Evolutionary conservation across 768 basidiomycete species (phyloP).

Genomic region (Amanita rubescens): DNA sequence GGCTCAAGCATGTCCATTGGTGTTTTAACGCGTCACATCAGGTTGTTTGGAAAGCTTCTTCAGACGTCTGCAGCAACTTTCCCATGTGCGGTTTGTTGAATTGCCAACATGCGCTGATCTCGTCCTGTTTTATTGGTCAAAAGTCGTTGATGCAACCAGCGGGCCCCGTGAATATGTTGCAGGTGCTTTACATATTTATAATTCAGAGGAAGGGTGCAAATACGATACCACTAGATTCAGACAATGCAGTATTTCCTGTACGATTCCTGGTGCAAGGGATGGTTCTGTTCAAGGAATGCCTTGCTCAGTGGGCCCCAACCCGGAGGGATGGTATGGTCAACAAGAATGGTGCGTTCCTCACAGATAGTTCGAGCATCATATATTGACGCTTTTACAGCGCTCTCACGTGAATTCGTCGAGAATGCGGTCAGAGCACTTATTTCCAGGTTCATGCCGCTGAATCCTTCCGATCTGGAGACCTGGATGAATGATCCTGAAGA

Average conservation of each 20-base stretch:
- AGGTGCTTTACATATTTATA: conserved; percentile 31
- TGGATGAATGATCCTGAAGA: conserved; percentile 92
- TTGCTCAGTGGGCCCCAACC: conserved; percentile 67
- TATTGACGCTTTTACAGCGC: conserved; percentile 29
- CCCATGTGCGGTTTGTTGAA: conserved; percentile 47
- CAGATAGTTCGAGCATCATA: neutral
- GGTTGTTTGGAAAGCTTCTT: conserved; percentile 76
- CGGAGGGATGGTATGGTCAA: conserved; percentile 55
- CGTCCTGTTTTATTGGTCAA: conserved; percentile 76
- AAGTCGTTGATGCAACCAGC: conserved; percentile 65
- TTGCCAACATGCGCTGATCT: conserved; percentile 59
- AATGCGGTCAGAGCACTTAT: conserved; percentile 71
- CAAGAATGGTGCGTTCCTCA: conserved; percentile 39
- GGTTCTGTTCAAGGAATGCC: conserved; percentile 78
- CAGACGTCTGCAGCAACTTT: conserved; percentile 62
- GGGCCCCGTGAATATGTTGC: conserved; percentile 44
- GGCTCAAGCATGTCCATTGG: conserved; percentile 38
- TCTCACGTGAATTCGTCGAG: conserved; percentile 66
- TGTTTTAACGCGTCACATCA: conserved; percentile 59
- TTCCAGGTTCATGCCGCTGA: conserved; percentile 79
- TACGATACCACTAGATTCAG: conserved; percentile 41
- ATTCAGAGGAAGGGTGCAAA: neutral
- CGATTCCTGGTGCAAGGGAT: conserved; percentile 78
- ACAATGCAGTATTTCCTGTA: conserved; percentile 62
- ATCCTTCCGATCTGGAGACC: conserved; percentile 68